Evolutionary conservation across 768 basidiomycete species (phyloP).

Genomic region (Xerocomellus dryophilus): DNA sequence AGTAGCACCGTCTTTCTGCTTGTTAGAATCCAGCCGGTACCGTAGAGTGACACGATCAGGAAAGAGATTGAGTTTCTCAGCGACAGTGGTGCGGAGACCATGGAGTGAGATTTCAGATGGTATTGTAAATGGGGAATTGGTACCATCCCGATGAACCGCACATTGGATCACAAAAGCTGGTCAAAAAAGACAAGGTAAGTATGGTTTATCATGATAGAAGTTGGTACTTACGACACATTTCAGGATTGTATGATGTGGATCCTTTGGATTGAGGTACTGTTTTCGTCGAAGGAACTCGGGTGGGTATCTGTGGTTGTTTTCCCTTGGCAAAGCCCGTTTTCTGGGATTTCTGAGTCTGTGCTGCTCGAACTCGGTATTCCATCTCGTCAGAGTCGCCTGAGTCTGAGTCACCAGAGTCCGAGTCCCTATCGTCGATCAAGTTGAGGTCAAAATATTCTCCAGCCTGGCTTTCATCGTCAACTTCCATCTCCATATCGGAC

Average conservation of each 20-base stretch:
- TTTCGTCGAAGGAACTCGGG: not conserved
- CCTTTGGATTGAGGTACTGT: not conserved
- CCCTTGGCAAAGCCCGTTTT: not conserved
- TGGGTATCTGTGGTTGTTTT: not conserved
- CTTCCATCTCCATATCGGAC: not conserved
- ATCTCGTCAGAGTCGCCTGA: not conserved
- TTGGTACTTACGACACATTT: not conserved
- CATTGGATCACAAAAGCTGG: not conserved
- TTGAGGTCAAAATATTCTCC: not conserved
- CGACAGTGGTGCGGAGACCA: not conserved
- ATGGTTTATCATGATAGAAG: not conserved
- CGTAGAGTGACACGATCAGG: not conserved
- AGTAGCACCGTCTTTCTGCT: not conserved
- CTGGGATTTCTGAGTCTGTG: not conserved
- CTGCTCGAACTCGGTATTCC: not conserved
- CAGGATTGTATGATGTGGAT: not conserved
- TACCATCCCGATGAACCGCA: not conserved
- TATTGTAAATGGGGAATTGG: not conserved
- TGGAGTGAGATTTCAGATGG: not conserved
- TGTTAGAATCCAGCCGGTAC: not conserved
- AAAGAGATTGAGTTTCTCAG: not conserved
- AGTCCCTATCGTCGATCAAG: not conserved
- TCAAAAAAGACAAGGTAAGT: not conserved
- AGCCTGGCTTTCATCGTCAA: not conserved
- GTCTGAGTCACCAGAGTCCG: not conserved